These are phyloP conservation scores for Tetrapisispora fleetii DNA, from an alignment of 805 yeast species.

Conservation along the genomic window DNA sequence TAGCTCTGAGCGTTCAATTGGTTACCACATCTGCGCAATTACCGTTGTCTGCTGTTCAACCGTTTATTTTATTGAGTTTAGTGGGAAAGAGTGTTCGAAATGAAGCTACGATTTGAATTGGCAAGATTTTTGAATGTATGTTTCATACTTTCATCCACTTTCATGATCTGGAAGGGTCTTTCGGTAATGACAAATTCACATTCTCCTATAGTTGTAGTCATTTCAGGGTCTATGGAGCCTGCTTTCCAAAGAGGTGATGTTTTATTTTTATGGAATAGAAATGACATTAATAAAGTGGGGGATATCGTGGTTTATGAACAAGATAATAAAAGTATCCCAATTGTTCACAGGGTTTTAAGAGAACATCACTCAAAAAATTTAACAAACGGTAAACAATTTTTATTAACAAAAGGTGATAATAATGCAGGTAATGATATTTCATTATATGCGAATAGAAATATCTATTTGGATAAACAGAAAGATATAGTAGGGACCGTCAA, in stretches of 20 bases:
- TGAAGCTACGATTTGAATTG: conserved; percentile 53
- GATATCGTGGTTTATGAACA: conserved; percentile 91
- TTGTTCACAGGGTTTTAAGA: conserved; percentile 88
- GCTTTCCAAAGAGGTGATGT: conserved; percentile 98
- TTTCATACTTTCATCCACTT: conserved; percentile 79
- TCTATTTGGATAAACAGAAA: conserved; percentile 60
- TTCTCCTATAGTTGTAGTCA: conserved; percentile 91
- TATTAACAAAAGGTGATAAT: conserved; percentile 94
- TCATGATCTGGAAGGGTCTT: conserved; percentile 81
- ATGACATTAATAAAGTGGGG: conserved; percentile 59
- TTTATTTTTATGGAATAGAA: conserved; percentile 82
- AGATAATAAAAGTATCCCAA: conserved; percentile 74
- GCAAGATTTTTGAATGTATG: conserved; percentile 62
- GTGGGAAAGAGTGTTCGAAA: conserved; percentile 12
- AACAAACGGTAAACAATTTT: conserved; percentile 42
- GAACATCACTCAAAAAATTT: conserved; percentile 42
- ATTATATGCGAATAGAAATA: conserved; percentile 66
- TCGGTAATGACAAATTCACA: conserved; percentile 69
- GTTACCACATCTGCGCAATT: too few relatives aligned
- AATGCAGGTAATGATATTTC: conserved; percentile 86
- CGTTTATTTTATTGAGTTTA: too few relatives aligned
- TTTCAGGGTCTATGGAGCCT: conserved; percentile 98
- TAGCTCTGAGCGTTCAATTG: too few relatives aligned
- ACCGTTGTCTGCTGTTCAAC: too few relatives aligned
- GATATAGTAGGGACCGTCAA: conserved; percentile 90